phyloP scores from a whole-genome alignment of 208 protist species.

The Leishmania amazonensis region DNA sequence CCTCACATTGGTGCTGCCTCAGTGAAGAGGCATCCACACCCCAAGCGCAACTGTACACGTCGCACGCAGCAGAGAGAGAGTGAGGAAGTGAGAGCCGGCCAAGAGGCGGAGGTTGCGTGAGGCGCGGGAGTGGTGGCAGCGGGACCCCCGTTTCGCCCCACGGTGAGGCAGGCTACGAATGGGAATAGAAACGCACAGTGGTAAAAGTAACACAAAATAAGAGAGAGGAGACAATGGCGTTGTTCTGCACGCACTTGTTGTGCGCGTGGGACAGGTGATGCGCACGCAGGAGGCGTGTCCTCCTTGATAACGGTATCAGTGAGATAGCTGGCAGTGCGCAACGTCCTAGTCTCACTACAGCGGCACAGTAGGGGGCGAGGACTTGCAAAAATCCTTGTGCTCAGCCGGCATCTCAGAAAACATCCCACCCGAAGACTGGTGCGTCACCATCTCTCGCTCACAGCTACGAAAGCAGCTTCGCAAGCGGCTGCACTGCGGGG shows the following conservation, averaged over 20 bases:
- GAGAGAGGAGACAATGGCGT: neutral
- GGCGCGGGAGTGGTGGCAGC: neutral
- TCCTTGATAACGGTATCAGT: neutral
- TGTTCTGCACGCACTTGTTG: neutral
- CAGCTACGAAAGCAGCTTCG: slow-evolving; percentile 1
- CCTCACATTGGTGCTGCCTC: neutral
- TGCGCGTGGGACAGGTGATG: neutral
- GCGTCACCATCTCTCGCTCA: neutral
- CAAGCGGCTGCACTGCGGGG: slow-evolving; percentile 7
- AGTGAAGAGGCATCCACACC: neutral
- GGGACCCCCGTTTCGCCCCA: neutral
- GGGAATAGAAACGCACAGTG: neutral
- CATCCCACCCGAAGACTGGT: neutral
- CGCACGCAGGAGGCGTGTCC: neutral
- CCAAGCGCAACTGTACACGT: neutral
- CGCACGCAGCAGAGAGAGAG: neutral
- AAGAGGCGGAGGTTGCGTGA: neutral
- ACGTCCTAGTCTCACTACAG: neutral
- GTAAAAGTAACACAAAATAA: neutral
- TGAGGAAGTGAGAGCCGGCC: neutral
- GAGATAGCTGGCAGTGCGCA: neutral
- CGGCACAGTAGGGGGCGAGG: neutral
- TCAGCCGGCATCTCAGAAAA: neutral
- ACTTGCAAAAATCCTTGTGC: neutral
- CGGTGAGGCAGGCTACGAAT: neutral